Evolutionary conservation across 768 basidiomycete genomes (phyloP).

Genomic region (Asterophora parasitica): DNA sequence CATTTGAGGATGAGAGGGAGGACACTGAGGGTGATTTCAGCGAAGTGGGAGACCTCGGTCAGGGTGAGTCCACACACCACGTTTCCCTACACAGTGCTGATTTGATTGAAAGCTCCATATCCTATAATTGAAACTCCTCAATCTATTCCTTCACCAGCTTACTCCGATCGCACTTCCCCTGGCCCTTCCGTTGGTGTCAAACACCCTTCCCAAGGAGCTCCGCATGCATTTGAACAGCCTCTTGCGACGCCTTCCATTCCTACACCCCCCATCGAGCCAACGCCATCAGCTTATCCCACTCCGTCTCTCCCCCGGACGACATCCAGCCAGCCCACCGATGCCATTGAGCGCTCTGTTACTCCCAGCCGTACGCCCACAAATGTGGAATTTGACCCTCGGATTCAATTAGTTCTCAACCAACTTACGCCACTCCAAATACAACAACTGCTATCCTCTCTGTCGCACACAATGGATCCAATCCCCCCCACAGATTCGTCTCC

Average conservation of each 20-base stretch:
- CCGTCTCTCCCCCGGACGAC: background rate
- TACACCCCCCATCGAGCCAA: background rate
- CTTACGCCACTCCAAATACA: slow-evolving; percentile 56
- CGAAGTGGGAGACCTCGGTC: background rate
- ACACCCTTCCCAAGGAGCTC: background rate
- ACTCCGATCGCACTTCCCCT: slow-evolving; percentile 13
- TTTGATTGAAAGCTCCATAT: slow-evolving; percentile 31
- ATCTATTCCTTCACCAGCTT: slow-evolving; percentile 30
- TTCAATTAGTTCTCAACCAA: slow-evolving; percentile 48
- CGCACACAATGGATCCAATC: slow-evolving; percentile 28
- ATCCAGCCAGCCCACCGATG: slow-evolving; percentile 2
- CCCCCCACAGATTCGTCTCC: slow-evolving; percentile 11
- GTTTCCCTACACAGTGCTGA: slow-evolving; percentile 10
- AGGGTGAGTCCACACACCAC: slow-evolving; percentile 15
- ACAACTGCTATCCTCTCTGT: slow-evolving; percentile 45
- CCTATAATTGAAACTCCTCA: slow-evolving; percentile 45
- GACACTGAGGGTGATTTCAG: slow-evolving; percentile 10
- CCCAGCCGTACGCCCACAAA: slow-evolving; percentile 20
- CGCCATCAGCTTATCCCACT: background rate
- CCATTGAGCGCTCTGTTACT: slow-evolving; percentile 21
- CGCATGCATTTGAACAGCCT: slow-evolving; percentile 3
- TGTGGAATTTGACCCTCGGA: slow-evolving; percentile 37
- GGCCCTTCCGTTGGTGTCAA: slow-evolving; percentile 3
- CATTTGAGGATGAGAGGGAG: slow-evolving; percentile 37
- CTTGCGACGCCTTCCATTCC: background rate